These are phyloP conservation scores for Aspergillus aculeatinus DNA, from an alignment of 2,329 filamentous ascomycete genomes.

Conservation along the genomic window DNA sequence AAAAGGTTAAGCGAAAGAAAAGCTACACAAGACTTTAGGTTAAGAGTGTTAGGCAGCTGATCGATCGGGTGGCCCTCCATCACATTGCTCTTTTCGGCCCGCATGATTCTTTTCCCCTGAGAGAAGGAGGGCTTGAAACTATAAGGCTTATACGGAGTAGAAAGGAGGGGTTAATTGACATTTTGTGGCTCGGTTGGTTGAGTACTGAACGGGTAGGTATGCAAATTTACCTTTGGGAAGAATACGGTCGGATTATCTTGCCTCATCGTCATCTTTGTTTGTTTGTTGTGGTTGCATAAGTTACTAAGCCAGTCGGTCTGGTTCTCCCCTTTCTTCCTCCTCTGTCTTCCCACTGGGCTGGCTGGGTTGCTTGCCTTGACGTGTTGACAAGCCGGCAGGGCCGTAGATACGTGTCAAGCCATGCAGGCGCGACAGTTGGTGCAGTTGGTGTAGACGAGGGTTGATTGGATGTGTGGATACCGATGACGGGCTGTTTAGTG, in stretches of 20 bases:
- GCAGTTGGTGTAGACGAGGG: not conserved
- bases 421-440: not conserved
- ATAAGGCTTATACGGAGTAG: not conserved
- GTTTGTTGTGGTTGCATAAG: not conserved
- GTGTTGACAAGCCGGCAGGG: not conserved
- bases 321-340: not conserved
- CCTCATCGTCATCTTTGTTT: not conserved
- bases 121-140: not conserved
- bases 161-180: no score
- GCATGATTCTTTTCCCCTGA: constrained; percentile 1
- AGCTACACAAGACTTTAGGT: constrained; percentile 3
- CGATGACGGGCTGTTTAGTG: constrained; percentile 3
- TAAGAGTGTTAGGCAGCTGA: constrained; percentile 4
- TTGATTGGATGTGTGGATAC: constrained; percentile 3
- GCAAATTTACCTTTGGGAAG: not conserved
- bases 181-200: no score
- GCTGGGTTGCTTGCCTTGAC: not conserved
- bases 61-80: constrained; percentile 6
- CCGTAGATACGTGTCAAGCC: constrained; percentile 3
- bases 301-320: not conserved
- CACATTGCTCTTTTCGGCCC: constrained; percentile 4
- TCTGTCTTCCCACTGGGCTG: not conserved
- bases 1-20: not conserved
- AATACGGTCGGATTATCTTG: not conserved
- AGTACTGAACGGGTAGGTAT: no score